Conservation (phyloP, 2,329 filamentous ascomycete genomes). For the Dothistroma pini region DNA sequence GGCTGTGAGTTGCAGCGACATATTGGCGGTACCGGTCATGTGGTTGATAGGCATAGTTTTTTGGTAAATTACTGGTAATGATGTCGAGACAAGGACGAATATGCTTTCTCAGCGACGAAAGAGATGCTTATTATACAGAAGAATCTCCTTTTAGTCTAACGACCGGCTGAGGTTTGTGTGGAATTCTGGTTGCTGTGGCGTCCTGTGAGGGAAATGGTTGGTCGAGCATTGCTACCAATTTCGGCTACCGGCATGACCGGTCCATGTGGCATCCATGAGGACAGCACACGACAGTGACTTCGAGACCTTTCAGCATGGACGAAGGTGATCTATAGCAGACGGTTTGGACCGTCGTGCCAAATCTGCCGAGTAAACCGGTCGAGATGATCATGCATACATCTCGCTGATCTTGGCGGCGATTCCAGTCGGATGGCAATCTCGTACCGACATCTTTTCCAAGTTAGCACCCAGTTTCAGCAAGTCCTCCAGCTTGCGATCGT, state of each 20-base stretch:
- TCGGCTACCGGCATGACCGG: background rate
- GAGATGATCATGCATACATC: background rate
- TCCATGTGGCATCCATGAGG: background rate
- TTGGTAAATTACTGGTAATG: background rate
- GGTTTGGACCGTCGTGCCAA: too few relatives aligned
- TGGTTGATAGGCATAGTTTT: background rate
- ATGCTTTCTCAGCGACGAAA: background rate
- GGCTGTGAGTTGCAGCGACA: background rate
- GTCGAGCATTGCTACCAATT: background rate
- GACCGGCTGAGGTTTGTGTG: background rate
- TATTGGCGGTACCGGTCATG: background rate
- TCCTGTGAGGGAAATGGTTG: background rate
- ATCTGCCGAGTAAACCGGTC: background rate
- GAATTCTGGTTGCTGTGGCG: slow-evolving; percentile 4
- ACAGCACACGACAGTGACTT: background rate
- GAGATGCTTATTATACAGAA: background rate
- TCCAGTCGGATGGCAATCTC: background rate
- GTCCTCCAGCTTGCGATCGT: background rate
- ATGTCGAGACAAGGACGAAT: background rate
- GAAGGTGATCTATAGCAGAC: too few relatives aligned
- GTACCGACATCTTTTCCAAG: background rate
- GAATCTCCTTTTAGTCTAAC: background rate
- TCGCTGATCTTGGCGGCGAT: background rate
- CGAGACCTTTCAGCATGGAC: too few relatives aligned
- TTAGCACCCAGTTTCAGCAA: background rate